Percentiles rank a stretch among this genome's conserved stretches.
Evolutionary conservation across 2,329 filamentous ascomycete species (phyloP).

Genomic region (Fusarium sp.): DNA sequence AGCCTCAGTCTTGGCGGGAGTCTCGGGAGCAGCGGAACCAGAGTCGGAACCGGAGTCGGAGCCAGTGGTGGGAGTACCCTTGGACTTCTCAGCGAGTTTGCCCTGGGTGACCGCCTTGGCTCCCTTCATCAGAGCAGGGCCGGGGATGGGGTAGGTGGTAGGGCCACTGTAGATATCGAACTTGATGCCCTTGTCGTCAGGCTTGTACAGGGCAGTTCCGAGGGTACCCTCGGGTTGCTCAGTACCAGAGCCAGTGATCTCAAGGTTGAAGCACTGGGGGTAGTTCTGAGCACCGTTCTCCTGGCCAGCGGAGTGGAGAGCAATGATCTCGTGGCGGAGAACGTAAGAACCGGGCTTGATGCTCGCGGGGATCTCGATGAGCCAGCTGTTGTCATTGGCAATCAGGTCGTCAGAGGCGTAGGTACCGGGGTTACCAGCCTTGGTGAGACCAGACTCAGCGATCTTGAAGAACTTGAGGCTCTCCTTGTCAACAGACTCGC

Average conservation of each 20-base stretch:
- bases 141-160: constrained; percentile 45
- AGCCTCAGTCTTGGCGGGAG: neutral
- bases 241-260: constrained; percentile 56
- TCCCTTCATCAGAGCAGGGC: constrained; percentile 43
- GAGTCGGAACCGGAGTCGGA: constrained; percentile 2
- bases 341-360: constrained; percentile 58
- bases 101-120: constrained; percentile 31
- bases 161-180: constrained; percentile 49
- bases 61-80: constrained; percentile 23
- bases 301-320: constrained; percentile 56
- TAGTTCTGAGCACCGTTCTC: constrained; percentile 64
- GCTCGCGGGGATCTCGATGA: constrained; percentile 49
- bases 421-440: constrained; percentile 53
- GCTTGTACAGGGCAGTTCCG: constrained; percentile 47
- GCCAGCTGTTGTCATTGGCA: constrained; percentile 51
- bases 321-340: constrained; percentile 64
- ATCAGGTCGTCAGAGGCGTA: constrained; percentile 57
- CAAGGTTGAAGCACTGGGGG: constrained; percentile 63
- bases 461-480: constrained; percentile 74
- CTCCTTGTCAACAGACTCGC: constrained; percentile 64
- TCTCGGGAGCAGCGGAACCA: neutral
- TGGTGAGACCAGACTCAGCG: constrained; percentile 63
- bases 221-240: constrained; percentile 49
- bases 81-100: constrained; percentile 25
- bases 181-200: constrained; percentile 48